Conservation (phyloP, 495 filamentous ascomycete species). For the Letharia lupina region DNA sequence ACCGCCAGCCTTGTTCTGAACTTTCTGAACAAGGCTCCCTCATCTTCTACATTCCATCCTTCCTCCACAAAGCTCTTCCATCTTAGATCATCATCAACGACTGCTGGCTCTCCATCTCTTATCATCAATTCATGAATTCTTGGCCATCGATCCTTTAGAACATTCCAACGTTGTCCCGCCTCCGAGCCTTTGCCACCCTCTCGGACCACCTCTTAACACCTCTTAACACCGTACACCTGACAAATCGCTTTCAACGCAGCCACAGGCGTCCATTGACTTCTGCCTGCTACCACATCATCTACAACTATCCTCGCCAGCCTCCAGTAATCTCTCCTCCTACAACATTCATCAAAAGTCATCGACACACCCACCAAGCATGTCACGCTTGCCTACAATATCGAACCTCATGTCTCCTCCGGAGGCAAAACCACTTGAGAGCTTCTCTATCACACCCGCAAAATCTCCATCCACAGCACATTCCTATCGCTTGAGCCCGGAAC, state of each 20-base stretch:
- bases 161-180: constrained; percentile 6
- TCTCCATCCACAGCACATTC: constrained; percentile 32
- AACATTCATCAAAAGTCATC: constrained; percentile 8
- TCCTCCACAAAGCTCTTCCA: not conserved
- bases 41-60: not conserved
- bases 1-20: not conserved
- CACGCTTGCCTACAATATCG: constrained; percentile 44
- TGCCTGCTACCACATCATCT: constrained; percentile 21
- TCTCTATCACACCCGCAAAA: constrained; percentile 33
- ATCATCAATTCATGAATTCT: not conserved
- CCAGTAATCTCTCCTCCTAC: constrained; percentile 11
- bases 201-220: constrained; percentile 21
- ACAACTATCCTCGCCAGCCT: not conserved
- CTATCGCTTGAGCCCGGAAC: constrained; percentile 33
- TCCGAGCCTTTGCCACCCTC: constrained; percentile 17
- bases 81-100: not conserved
- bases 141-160: not conserved
- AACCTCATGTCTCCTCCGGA: constrained; percentile 74
- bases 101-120: not conserved
- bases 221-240: constrained; percentile 24
- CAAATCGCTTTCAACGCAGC: constrained; percentile 19
- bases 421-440: constrained; percentile 52
- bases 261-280: constrained; percentile 35
- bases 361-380: constrained; percentile 35
- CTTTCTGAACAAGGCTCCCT: not conserved